Evolutionary conservation across 2,329 filamentous ascomycete species (phyloP), one percentile per base, ranked within the genome.

Genomic region (Paradendryphiella salina): DNA sequence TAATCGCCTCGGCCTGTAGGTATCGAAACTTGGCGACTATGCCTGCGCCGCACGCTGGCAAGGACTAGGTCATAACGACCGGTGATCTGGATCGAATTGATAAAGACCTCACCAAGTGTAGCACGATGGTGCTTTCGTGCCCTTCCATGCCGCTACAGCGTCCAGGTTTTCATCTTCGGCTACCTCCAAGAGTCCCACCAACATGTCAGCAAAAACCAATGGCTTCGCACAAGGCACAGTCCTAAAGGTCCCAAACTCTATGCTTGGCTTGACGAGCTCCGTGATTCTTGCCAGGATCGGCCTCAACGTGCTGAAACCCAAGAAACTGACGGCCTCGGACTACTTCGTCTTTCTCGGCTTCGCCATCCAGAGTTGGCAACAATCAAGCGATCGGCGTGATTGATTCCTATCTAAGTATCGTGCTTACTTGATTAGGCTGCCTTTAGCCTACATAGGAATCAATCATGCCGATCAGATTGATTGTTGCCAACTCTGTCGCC

Each of bases 301-400:
- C 10, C 46, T 59, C 39, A 46, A 47, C 11, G 11, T 59, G 4
- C 8, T 52, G 7, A 44, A 15, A 6, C 49, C 46, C 6, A 53
- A 46, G 18, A 39, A 23, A 5, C 15, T 55, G 6, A 53, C 39
- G 20, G 43, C 33, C 6, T 53, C 51, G 2, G 54, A 59, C 17
- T 47, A 31, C 15, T 55, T 71, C 13, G 54, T 71, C 9, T 46
- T 64, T 11, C 10, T 64, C 7, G 59, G 62, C 3, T 54, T 60
- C 21, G 61, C 64, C 18, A 71, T 73, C 47, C 58, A 72, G n/a
- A n/a, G n/a, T n/a, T n/a, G n/a, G n/a, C n/a, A n/a, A n/a, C n/a
- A n/a, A n/a, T n/a, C n/a, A n/a, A n/a, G n/a, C n/a, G n/a, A n/a
- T n/a, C n/a, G n/a, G n/a, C n/a, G n/a, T n/a, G n/a, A n/a, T n/a